Conservation (phyloP, 306 rosid genomes). For the Lithocarpus polystachyus region DNA sequence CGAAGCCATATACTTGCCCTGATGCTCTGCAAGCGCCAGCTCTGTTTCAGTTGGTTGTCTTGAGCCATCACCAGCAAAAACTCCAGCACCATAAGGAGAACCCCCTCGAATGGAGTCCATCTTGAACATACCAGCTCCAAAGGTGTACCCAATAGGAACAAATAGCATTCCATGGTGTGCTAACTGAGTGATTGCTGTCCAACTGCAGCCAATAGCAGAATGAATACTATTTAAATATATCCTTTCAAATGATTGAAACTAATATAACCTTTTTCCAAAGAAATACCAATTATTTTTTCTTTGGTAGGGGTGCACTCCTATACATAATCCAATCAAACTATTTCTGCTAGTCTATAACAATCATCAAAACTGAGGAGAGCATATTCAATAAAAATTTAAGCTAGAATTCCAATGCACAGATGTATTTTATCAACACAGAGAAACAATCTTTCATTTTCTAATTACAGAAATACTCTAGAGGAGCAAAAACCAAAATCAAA, state of each 20-base stretch:
- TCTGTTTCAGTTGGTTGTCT: slow-evolving; percentile 82
- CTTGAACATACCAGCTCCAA: slow-evolving; percentile 91
- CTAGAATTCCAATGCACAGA: not conserved
- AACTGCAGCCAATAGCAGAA: slow-evolving; percentile 51
- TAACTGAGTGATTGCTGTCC: slow-evolving; percentile 95
- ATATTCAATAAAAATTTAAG: too few species aligned
- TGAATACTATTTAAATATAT: not conserved
- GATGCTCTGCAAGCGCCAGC: slow-evolving; percentile 87
- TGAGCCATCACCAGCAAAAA: slow-evolving; percentile 86
- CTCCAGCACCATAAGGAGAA: slow-evolving; percentile 93
- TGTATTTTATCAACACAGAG: slow-evolving; percentile 1
- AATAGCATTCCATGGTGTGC: slow-evolving; percentile 96
- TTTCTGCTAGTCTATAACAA: not conserved
- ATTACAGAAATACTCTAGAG: not conserved
- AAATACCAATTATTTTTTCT: not conserved
- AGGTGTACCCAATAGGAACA: slow-evolving; percentile 94
- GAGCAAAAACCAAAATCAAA: not conserved
- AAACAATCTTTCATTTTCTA: not conserved
- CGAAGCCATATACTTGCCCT: slow-evolving; percentile 91
- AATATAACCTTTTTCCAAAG: slow-evolving; percentile 3
- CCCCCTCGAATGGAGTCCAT: slow-evolving; percentile 89
- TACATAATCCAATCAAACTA: slow-evolving; percentile 1
- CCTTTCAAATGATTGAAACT: not conserved
- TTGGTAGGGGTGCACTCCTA: slow-evolving; percentile 7
- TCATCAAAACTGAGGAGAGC: not conserved